Evolutionary conservation across 2,329 filamentous ascomycete genomes (phyloP).

Genomic region (Aspergillus pseudoglaucus): DNA sequence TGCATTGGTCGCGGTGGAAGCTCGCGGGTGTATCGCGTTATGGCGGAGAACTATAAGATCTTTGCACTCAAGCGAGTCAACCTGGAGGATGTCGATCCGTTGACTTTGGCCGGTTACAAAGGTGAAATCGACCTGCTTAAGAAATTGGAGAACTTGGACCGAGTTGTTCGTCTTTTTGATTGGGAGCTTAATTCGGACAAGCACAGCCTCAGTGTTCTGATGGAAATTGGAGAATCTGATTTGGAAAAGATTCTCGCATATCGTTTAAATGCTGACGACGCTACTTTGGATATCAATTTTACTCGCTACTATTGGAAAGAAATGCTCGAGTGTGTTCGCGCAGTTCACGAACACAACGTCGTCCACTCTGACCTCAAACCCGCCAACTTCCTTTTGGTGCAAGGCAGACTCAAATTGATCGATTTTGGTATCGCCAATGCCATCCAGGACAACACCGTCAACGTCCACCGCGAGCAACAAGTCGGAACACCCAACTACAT

Average conservation of each 20-base stretch:
- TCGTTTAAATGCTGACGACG: constrained; percentile 63
- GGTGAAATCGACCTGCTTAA: constrained; percentile 89
- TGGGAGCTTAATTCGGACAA: constrained; percentile 92
- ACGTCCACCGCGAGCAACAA: constrained; percentile 92
- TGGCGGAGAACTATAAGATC: constrained; percentile 93
- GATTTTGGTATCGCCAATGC: constrained; percentile 98
- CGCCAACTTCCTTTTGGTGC: constrained; percentile 90
- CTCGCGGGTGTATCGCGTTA: constrained; percentile 90
- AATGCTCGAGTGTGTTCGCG: constrained; percentile 91
- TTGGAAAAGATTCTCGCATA: constrained; percentile 77
- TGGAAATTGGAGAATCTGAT: constrained; percentile 96
- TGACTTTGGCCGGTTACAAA: constrained; percentile 77
- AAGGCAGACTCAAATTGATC: constrained; percentile 87
- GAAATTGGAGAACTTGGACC: constrained; percentile 74
- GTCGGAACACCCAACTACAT: constrained; percentile 98
- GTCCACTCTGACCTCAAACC: constrained; percentile 97
- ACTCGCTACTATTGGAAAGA: constrained; percentile 99
- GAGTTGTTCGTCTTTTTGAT: constrained; percentile 85
- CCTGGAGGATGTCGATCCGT: constrained; percentile 80
- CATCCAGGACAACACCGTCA: constrained; percentile 94
- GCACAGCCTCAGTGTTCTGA: constrained; percentile 79
- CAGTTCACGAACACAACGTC: constrained; percentile 84
- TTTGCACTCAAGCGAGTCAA: constrained; percentile 91
- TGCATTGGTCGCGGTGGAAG: constrained; percentile 88
- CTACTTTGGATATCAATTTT: constrained; percentile 78